Base-by-base conservation (phyloP, 139 green algal genomes). In the Coelastrella sp. region DNA sequence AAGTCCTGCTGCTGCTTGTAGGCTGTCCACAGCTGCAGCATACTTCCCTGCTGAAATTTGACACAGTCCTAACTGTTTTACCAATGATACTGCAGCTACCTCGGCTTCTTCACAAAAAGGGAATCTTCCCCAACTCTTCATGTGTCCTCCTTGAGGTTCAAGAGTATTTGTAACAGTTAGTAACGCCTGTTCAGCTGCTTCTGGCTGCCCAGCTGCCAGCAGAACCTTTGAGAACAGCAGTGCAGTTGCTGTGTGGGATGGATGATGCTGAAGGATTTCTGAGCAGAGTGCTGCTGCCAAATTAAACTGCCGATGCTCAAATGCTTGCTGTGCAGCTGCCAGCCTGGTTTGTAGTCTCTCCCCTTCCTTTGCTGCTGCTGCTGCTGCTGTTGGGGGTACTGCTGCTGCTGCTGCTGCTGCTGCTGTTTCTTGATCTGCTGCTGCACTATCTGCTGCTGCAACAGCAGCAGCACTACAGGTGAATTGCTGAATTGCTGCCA, bases 151-250 rank as follows among this genome's bases (percentile, higher is more conserved):
- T n/a, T n/a, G n/a, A n/a, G n/a, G n/a, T 57, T 27, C 14, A 35
- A 27, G 12, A 49, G 12, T 15, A 84, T 27, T 56, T 84, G 22
- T 20, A 72, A 56, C 12, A 17, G 82, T 27, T 63, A 35, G 61
- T 57, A 87, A 58, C 22, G 81, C 20, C 22, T 68, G 27, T n/a
- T 59, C 68, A 15, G 84, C 84, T 88, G 66, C 68, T 11, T 72
- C 49, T 35, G 74, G 73, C 59, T 68, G 24, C 22, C 85, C 85
- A 27, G 85, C 85, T 74, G 85, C n/a, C 7, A 70, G 14, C 14
- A 90, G 85, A 10, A 74, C 24, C 22, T 60, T n/a, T 4, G n/a
- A 63, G 7, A 84, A 22, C 8, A 56, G 27, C 35, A 65, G 6
- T 61, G 85, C 63, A 6, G 85, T 78, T 27, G 24, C n/a, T 4